phyloP scores from a whole-genome alignment of 768 basidiomycete species.

The Pulveroboletus frians region DNA sequence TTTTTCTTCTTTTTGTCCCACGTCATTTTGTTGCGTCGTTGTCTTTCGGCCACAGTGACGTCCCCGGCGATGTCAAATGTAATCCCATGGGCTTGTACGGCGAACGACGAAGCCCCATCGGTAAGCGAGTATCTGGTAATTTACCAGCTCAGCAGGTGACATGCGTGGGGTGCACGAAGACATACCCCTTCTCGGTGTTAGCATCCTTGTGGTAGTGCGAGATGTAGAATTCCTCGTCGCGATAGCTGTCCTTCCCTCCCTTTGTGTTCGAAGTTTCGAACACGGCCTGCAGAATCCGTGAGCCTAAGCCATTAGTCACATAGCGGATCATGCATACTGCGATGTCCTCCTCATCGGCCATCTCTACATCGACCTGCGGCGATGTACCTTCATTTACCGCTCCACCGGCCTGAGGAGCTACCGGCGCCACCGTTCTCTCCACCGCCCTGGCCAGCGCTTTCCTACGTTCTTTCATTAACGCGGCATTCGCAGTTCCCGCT shows the following conservation, averaged over 20 bases:
- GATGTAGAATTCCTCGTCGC: slow-evolving; percentile 87
- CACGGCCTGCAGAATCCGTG: slow-evolving; percentile 45
- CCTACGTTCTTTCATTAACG: slow-evolving; percentile 85
- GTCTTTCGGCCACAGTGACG: slow-evolving; percentile 51
- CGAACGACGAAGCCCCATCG: slow-evolving; percentile 83
- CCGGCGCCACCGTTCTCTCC: slow-evolving; percentile 38
- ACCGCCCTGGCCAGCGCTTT: slow-evolving; percentile 68
- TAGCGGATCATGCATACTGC: slow-evolving; percentile 41
- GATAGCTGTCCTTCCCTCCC: slow-evolving; percentile 44
- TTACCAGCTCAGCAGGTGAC: background rate
- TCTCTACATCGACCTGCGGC: slow-evolving; percentile 41
- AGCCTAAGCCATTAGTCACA: background rate
- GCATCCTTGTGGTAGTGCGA: slow-evolving; percentile 87
- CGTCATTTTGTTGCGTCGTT: slow-evolving; percentile 53
- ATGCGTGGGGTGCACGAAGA: slow-evolving; percentile 1
- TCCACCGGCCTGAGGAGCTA: slow-evolving; percentile 29
- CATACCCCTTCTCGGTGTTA: slow-evolving; percentile 84
- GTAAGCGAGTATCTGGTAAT: slow-evolving; percentile 72
- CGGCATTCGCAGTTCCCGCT: slow-evolving; percentile 49
- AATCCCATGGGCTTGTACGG: slow-evolving; percentile 72
- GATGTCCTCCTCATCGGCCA: slow-evolving; percentile 78
- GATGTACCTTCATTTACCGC: slow-evolving; percentile 32
- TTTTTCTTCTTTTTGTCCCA: slow-evolving; percentile 99
- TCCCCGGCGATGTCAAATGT: slow-evolving; percentile 83
- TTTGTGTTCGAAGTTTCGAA: slow-evolving; percentile 54